Evolutionary conservation across 768 basidiomycete genomes (phyloP).

Genomic region (Lactifluus subvellereus): DNA sequence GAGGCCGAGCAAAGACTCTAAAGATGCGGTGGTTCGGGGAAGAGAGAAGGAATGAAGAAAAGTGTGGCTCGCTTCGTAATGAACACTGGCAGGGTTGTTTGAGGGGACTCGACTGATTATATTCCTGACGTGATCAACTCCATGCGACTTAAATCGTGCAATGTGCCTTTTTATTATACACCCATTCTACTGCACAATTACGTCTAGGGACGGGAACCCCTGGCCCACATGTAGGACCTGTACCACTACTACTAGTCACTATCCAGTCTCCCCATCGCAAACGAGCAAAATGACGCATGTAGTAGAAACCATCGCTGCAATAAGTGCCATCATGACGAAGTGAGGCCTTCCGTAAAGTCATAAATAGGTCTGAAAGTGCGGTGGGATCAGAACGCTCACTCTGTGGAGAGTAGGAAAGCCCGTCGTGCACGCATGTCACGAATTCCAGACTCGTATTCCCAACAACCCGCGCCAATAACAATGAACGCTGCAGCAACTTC

Average conservation of each 20-base stretch:
- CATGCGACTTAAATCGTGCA: neutral
- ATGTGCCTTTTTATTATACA: too few relatives aligned
- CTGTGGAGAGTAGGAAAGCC: conserved; percentile 54
- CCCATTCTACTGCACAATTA: neutral
- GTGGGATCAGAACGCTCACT: conserved; percentile 37
- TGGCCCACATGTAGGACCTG: too few relatives aligned
- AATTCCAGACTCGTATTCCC: conserved; percentile 60
- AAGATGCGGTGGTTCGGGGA: neutral
- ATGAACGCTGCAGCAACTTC: conserved; percentile 49
- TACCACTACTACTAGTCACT: neutral
- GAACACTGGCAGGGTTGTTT: neutral
- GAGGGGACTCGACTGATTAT: neutral
- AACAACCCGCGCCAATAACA: conserved; percentile 51
- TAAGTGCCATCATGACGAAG: conserved; percentile 26
- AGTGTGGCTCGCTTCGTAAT: neutral
- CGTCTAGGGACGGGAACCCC: too few relatives aligned
- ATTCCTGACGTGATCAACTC: neutral
- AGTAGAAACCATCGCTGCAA: conserved; percentile 10
- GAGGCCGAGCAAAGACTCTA: neutral
- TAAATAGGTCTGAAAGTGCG: conserved; percentile 2
- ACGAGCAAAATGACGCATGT: conserved; percentile 15
- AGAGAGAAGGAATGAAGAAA: neutral
- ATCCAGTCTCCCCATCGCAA: neutral
- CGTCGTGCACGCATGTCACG: conserved; percentile 50
- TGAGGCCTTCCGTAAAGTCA: conserved; percentile 26